phyloP scores from a whole-genome alignment of 495 filamentous ascomycete genomes.

The Ascodesmis nigricans region DNA sequence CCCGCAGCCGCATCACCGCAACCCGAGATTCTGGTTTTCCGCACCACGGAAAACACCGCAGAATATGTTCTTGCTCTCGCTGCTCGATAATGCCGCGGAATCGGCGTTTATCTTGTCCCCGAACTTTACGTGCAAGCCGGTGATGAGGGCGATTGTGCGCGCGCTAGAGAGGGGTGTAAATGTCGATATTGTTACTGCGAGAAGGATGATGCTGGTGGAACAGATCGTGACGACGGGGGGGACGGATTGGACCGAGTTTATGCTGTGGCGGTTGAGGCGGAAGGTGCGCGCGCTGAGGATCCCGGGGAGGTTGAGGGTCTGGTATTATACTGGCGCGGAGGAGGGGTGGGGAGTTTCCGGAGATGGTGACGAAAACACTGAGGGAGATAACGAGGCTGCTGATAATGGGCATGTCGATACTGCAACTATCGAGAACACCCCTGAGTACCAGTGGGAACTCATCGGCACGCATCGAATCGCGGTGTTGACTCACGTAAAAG shows the following conservation, averaged over 20 bases:
- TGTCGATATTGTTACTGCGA: constrained; percentile 39
- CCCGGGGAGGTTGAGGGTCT: constrained; percentile 10
- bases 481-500: constrained; percentile 48
- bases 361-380: too few relatives aligned
- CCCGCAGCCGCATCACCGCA: constrained; percentile 43
- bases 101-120: constrained; percentile 47
- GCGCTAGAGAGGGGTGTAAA: constrained; percentile 34
- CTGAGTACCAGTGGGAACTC: too few relatives aligned
- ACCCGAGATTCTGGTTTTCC: constrained; percentile 30
- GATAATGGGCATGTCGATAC: constrained; percentile 27
- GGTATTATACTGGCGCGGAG: constrained; percentile 12
- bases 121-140: constrained; percentile 40
- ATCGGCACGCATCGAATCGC: too few relatives aligned
- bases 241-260: constrained; percentile 32
- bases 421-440: constrained; percentile 28
- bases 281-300: background rate
- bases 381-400: constrained; percentile 8
- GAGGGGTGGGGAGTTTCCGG: background rate
- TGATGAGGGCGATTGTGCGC: constrained; percentile 28
- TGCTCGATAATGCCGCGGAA: constrained; percentile 29
- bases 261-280: constrained; percentile 31
- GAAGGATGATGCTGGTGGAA: constrained; percentile 48
- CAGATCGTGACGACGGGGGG: constrained; percentile 42
- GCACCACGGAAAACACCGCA: constrained; percentile 41
- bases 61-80: constrained; percentile 36